Evolutionary conservation across 768 basidiomycete species (phyloP), one percentile per base, ranked within the genome.

Genomic region (Fistulinella prunicolor): DNA sequence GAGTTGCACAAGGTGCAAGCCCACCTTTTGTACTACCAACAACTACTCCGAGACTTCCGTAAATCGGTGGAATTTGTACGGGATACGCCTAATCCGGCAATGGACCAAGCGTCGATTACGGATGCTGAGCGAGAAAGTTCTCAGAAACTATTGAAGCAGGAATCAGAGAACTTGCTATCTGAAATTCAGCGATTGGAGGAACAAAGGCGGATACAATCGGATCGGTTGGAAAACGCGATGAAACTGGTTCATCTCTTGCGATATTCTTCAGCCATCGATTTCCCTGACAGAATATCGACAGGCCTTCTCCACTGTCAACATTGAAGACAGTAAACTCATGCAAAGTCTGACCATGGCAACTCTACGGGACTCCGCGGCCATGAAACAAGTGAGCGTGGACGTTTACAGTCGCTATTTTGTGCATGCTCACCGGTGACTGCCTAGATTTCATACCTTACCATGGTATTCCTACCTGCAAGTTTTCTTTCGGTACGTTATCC

Each of bases 271-370:
- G n/a, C n/a, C n/a, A n/a, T n/a, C n/a, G n/a, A n/a, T 17, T 6
- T 41, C 14, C 30, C 16, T 21, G 9, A 36, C 42, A n/a, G n/a
- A n/a, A n/a, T n/a, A n/a, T n/a, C n/a, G n/a, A n/a, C 16, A 83
- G 82, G 80, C 78, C 5, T 84, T 84, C 59, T 77, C 77, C 44
- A 76, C 69, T 38, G 77, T 82, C 3, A 82, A 77, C 47, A 79
- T 83, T 26, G 56, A 55, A 3, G 81, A 84, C 47, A 80, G 75
- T 57, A 70, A 61, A 47, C 67, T 68, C 9, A 81, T 80, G 77
- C 64, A 75, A 38, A 44, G 61, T 34, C 70, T 84, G 66, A 80
- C 81, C 2, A 59, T 67, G 47, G 68, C 70, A 3, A 64, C 77
- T 6, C 60, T 74, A 35, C 56, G 64, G 9, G 74, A 73, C 47